These are phyloP conservation scores for Trametes polyzona DNA, from an alignment of 1,284 basidiomycete species.

Conservation along the genomic window DNA sequence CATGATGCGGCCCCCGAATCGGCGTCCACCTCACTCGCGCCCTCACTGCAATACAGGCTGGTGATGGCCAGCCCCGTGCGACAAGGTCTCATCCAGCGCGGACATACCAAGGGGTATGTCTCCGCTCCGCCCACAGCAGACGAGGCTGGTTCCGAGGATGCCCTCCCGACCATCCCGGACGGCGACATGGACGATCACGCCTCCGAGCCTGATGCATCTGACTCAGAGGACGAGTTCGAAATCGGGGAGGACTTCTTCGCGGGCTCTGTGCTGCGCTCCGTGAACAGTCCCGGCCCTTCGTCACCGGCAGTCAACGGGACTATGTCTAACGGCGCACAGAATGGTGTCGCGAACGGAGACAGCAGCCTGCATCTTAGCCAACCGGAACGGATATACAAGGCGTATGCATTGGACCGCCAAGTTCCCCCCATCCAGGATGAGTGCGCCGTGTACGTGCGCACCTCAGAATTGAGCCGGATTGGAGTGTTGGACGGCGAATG, in stretches of 20 bases:
- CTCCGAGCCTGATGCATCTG: not conserved
- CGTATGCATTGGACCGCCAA: slow-evolving; percentile 38
- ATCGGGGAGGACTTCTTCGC: slow-evolving; percentile 78
- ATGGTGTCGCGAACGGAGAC: slow-evolving; percentile 3
- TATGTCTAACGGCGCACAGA: slow-evolving; percentile 5
- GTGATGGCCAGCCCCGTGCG: slow-evolving; percentile 69
- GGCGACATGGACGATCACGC: slow-evolving; percentile 7
- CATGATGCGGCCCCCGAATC: slow-evolving; percentile 2
- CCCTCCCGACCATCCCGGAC: slow-evolving; percentile 16
- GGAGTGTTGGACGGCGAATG: slow-evolving; percentile 40
- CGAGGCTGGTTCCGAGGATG: slow-evolving; percentile 10
- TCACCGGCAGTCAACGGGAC: too few species aligned
- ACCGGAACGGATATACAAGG: slow-evolving; percentile 20
- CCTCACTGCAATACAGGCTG: slow-evolving; percentile 37
- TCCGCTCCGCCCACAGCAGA: slow-evolving; percentile 35
- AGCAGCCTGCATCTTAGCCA: slow-evolving; percentile 10
- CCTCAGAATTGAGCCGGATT: slow-evolving; percentile 27
- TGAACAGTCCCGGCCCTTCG: slow-evolving; percentile 11
- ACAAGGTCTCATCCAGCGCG: slow-evolving; percentile 64
- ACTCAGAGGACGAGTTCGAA: slow-evolving; percentile 33
- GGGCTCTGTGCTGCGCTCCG: slow-evolving; percentile 42
- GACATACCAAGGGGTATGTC: slow-evolving; percentile 64
- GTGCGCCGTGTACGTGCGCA: slow-evolving; percentile 28
- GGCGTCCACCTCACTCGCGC: not conserved
- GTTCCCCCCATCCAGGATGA: slow-evolving; percentile 37